A percentile compares a stretch with the other conserved stretches of the same genome.
Conservation (phyloP, 148 eudicot genomes). For the Cornus suecica region DNA sequence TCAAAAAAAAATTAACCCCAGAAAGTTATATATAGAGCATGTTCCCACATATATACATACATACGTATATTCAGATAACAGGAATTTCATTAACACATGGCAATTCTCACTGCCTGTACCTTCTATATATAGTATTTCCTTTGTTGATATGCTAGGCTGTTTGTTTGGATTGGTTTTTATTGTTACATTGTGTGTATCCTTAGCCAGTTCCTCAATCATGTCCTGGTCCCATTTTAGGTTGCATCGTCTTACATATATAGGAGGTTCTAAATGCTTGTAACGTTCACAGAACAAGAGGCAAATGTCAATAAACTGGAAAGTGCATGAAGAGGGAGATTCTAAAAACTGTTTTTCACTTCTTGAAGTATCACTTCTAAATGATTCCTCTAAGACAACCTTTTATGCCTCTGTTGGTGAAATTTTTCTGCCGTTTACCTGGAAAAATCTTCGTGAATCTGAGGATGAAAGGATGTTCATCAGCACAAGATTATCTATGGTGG, state of each 20-base stretch:
- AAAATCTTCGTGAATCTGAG: constrained; percentile 33
- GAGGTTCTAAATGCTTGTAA: not conserved
- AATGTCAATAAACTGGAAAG: constrained; percentile 62
- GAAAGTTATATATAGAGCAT: too few species aligned
- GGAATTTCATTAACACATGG: not conserved
- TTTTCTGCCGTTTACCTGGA: constrained; percentile 48
- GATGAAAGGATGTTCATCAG: constrained; percentile 68
- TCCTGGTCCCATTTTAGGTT: not conserved
- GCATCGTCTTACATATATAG: constrained; percentile 1
- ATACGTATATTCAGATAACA: not conserved
- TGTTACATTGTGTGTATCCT: not conserved
- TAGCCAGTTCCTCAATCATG: not conserved
- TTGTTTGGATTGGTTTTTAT: not conserved
- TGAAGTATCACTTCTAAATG: constrained; percentile 37
- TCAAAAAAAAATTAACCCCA: too few species aligned
- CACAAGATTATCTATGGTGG: constrained; percentile 33
- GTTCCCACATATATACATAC: not conserved
- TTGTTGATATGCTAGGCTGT: not conserved
- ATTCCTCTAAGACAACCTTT: constrained; percentile 48
- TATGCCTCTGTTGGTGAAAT: constrained; percentile 71
- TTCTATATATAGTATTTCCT: not conserved
- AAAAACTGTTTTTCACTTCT: constrained; percentile 46
- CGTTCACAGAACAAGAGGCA: constrained; percentile 28
- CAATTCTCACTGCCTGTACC: not conserved
- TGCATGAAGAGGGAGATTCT: constrained; percentile 40